phyloP scores from a whole-genome alignment of 306 rosid genomes.

The Casuarina equisetifolia region DNA sequence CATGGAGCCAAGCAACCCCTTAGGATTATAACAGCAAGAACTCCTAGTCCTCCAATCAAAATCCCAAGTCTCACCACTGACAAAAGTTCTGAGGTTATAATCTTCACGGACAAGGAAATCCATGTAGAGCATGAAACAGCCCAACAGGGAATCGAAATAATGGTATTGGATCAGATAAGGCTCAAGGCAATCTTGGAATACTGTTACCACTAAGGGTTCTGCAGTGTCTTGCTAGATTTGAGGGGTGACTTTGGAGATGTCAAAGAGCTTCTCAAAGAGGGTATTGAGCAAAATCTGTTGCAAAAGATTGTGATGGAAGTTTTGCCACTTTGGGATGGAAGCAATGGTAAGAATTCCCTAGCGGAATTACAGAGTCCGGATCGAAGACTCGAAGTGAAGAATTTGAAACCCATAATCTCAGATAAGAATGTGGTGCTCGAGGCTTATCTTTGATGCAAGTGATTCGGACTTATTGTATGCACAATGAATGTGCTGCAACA shows the following conservation, averaged over 20 bases:
- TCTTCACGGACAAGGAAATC: slow-evolving; percentile 42
- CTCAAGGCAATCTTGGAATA: slow-evolving; percentile 60
- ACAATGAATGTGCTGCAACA: not conserved
- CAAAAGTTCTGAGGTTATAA: slow-evolving; percentile 35
- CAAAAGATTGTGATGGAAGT: slow-evolving; percentile 66
- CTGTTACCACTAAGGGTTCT: slow-evolving; percentile 64
- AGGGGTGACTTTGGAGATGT: slow-evolving; percentile 46
- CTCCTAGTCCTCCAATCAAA: slow-evolving; percentile 35
- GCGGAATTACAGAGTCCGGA: slow-evolving; percentile 36
- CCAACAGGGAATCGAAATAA: slow-evolving; percentile 51
- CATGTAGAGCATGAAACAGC: slow-evolving; percentile 21
- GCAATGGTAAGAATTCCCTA: slow-evolving; percentile 27
- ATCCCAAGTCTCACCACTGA: slow-evolving; percentile 29
- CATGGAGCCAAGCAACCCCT: slow-evolving; percentile 79
- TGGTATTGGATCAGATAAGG: slow-evolving; percentile 53
- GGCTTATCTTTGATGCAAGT: slow-evolving; percentile 44
- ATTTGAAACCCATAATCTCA: slow-evolving; percentile 46
- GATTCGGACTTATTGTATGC: not conserved
- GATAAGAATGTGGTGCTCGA: slow-evolving; percentile 55
- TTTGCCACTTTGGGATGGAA: slow-evolving; percentile 69
- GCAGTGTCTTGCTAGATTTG: slow-evolving; percentile 70
- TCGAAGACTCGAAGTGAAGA: slow-evolving; percentile 40
- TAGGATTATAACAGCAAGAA: slow-evolving; percentile 41
- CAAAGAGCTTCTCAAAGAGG: slow-evolving; percentile 65
- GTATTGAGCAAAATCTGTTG: slow-evolving; percentile 48